Conservation (phyloP, 257 asterid species). For the Anisodus acutangulus region DNA sequence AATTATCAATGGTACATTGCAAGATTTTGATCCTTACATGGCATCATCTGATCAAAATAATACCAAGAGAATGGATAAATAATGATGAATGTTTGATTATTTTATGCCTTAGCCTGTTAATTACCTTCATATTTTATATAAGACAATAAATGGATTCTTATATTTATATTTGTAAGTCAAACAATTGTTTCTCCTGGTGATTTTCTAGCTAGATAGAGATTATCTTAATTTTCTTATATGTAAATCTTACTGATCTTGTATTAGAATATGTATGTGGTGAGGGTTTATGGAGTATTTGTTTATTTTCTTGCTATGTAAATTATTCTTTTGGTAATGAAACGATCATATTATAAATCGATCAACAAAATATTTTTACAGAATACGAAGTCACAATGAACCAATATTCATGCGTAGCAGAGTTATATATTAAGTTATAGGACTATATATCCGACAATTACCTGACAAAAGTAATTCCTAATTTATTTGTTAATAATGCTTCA, state of each 20-base stretch:
- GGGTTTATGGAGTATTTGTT: neutral
- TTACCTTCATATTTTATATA: neutral
- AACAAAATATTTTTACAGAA: too few species aligned
- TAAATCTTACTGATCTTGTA: neutral
- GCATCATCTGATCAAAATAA: slow-evolving; percentile 28
- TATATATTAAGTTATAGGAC: too few species aligned
- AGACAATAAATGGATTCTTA: neutral
- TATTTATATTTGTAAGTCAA: neutral
- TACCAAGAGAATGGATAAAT: slow-evolving; percentile 7
- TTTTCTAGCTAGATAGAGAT: too few species aligned
- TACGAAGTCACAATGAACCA: too few species aligned
- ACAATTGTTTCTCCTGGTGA: too few species aligned
- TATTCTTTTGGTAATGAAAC: too few species aligned
- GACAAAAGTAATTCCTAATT: too few species aligned
- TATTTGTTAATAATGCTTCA: too few species aligned
- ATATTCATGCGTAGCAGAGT: too few species aligned
- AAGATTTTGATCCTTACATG: slow-evolving; percentile 27
- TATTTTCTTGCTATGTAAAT: too few species aligned
- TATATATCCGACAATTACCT: too few species aligned
- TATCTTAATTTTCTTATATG: neutral
- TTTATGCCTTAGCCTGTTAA: neutral
- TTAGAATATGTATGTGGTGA: neutral
- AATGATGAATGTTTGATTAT: neutral
- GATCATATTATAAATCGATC: too few species aligned
- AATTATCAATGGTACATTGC: neutral